phyloP scores from a whole-genome alignment of 202 grass and related monocot species.

The Setaria viridis region DNA sequence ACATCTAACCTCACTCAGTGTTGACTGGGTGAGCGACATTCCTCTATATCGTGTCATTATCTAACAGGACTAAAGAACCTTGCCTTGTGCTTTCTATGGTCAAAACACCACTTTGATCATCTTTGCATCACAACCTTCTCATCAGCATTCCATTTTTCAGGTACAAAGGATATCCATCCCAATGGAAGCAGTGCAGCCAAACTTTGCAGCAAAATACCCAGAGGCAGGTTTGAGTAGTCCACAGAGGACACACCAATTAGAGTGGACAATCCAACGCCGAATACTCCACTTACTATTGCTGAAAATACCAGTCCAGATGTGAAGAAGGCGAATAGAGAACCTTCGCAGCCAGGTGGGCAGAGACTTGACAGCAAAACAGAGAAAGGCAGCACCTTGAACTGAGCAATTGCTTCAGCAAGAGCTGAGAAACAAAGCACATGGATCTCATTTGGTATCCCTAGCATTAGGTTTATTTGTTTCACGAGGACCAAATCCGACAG shows the following conservation, averaged over 20 bases:
- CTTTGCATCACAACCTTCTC: slow-evolving; percentile 52
- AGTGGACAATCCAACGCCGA: slow-evolving; percentile 70
- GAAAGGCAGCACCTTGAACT: slow-evolving; percentile 88
- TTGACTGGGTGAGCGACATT: not conserved
- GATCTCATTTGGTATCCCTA: slow-evolving; percentile 82
- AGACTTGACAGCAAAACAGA: slow-evolving; percentile 73
- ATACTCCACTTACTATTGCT: slow-evolving; percentile 75
- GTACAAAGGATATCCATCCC: slow-evolving; percentile 74
- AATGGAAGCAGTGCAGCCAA: slow-evolving; percentile 80
- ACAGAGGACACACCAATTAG: slow-evolving; percentile 69
- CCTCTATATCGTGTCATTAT: slow-evolving; percentile 27
- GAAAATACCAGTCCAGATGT: slow-evolving; percentile 80
- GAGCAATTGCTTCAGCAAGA: slow-evolving; percentile 81
- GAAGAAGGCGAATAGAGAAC: slow-evolving; percentile 85
- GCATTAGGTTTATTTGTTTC: slow-evolving; percentile 79
- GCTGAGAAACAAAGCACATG: slow-evolving; percentile 80
- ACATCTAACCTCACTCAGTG: slow-evolving; percentile 27
- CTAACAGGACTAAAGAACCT: slow-evolving; percentile 42
- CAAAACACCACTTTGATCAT: slow-evolving; percentile 10
- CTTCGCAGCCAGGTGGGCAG: slow-evolving; percentile 77
- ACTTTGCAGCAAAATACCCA: slow-evolving; percentile 77
- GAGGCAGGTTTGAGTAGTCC: slow-evolving; percentile 72
- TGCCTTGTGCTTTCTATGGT: slow-evolving; percentile 12
- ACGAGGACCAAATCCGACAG: slow-evolving; percentile 75
- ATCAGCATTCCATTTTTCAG: slow-evolving; percentile 51